Conservation (phyloP, 2,329 filamentous ascomycete species). For the Talaromyces sp. region DNA sequence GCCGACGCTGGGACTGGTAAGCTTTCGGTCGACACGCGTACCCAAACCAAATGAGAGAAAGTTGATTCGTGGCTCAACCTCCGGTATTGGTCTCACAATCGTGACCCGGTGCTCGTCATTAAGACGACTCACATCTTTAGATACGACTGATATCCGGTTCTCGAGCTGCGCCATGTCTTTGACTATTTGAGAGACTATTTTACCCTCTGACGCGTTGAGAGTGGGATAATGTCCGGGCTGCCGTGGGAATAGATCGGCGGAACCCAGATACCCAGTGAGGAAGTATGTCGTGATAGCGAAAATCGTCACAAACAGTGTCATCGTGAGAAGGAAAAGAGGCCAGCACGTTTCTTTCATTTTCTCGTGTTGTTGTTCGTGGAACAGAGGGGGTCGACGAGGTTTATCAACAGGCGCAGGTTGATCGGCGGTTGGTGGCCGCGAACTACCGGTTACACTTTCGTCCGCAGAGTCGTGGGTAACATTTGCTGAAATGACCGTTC, state of each 20-base stretch:
- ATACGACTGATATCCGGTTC: constrained; percentile 33
- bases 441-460: constrained; percentile 3
- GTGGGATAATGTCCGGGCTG: constrained; percentile 20
- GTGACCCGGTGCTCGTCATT: not conserved
- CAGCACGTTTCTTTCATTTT: not conserved
- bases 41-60: constrained; percentile 68
- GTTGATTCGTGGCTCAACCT: constrained; percentile 58
- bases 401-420: not conserved
- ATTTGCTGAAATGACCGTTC: constrained; percentile 14
- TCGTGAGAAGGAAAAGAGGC: constrained; percentile 21
- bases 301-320: constrained; percentile 21
- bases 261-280: constrained; percentile 23
- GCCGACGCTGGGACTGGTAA: constrained; percentile 59
- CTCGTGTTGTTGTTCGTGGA: not conserved
- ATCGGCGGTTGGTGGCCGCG: constrained; percentile 2
- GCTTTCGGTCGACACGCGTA: constrained; percentile 59
- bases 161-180: constrained; percentile 31
- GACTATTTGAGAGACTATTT: constrained; percentile 29
- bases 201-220: constrained; percentile 29
- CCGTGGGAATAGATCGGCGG: constrained; percentile 16
- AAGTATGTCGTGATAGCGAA: constrained; percentile 22
- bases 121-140: constrained; percentile 28
- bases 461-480: not conserved
- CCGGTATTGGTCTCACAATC: constrained; percentile 23
- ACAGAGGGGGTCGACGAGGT: constrained; percentile 7